Base-by-base conservation (phyloP, 495 filamentous ascomycete genomes). In the Neohortaea acidophila region DNA sequence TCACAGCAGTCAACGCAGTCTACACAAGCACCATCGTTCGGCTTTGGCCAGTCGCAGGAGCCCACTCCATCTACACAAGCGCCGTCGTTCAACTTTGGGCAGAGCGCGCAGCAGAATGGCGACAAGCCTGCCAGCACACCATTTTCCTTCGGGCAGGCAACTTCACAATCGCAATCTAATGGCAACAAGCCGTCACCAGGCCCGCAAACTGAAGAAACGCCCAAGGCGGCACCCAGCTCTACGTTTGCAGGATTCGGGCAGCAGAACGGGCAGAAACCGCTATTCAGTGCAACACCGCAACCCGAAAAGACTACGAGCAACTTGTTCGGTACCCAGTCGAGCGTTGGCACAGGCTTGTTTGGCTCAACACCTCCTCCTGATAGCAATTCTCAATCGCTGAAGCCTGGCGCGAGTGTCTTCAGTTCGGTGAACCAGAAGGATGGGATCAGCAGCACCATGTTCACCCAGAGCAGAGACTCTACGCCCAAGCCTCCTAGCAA, bases 71-170 rank as follows among this genome's bases (percentile, higher is more conserved):
- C n/a, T 12, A 18, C 37, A 7, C 17, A 9, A 8, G 17, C 37
- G 13, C n/a, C n/a, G n/a, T 30, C 37, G 8, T 39, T 39, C 37
- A 18, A 24, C 21, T 41, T 43, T 23, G 41, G 41, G 15, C 41
- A 43, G 25, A 19, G 15, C 11, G 18, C 36, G 2, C 34, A 24
- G 41, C 32, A 28, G 15, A 24, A 28, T 13, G 28, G 19, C 5
- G 33, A 43, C 12, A 30, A 38, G 33, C 28, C 21, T 4, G 13
- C 36, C 18, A 17, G 12, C 17, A 38, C 23, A 27, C 36, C 36
- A 12, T 24, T 31, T 9, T 21, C 30, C 10, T 41, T 41, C 14
- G 29, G 18, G 11, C 39, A 41, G 14, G 27, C 11, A 22, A 27
- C 18, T 10, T 19, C 32, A 20, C 36, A 38, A 18, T 7, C 39